Evolutionary conservation across 192 early-diverging fungal genomes (phyloP).

Genomic region (Coemansia sp.): DNA sequence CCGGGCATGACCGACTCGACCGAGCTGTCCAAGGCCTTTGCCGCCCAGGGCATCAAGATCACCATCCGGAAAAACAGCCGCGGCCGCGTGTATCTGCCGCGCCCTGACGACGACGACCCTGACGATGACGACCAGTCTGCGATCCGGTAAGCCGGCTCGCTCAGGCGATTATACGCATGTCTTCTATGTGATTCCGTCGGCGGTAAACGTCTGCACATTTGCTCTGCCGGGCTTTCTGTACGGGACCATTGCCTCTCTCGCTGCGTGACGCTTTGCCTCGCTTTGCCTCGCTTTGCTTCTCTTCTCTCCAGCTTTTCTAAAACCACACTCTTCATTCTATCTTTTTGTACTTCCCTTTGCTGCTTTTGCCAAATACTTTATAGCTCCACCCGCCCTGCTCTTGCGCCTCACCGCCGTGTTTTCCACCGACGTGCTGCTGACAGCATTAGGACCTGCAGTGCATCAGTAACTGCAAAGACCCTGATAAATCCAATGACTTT

Average conservation of each 20-base stretch:
- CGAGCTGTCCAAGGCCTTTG: constrained; percentile 69
- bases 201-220: no score
- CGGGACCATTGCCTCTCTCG: neutral
- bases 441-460: constrained; percentile 91
- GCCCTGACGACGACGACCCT: constrained; percentile 27
- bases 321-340: neutral
- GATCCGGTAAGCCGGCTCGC: constrained; percentile 6
- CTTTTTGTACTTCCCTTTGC: constrained; percentile 4
- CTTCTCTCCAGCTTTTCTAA: constrained; percentile 5
- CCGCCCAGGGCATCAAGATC: constrained; percentile 76
- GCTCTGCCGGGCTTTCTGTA: neutral
- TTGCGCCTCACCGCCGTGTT: constrained; percentile 50
- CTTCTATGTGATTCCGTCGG: no score
- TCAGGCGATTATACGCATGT: no score
- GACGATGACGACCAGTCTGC: constrained; percentile 34
- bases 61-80: constrained; percentile 65
- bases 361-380: constrained; percentile 2
- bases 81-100: constrained; percentile 30
- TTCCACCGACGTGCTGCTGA: constrained; percentile 74
- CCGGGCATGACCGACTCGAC: constrained; percentile 84
- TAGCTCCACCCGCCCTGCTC: constrained; percentile 16
- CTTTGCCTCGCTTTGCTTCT: constrained; percentile 6
- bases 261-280: neutral
- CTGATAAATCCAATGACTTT: constrained; percentile 60
- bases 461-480: constrained; percentile 81